Evolutionary conservation across 2,329 filamentous ascomycete species (phyloP), one percentile per base, ranked within the genome.

Genomic region (Pseudogymnoascus sp.): DNA sequence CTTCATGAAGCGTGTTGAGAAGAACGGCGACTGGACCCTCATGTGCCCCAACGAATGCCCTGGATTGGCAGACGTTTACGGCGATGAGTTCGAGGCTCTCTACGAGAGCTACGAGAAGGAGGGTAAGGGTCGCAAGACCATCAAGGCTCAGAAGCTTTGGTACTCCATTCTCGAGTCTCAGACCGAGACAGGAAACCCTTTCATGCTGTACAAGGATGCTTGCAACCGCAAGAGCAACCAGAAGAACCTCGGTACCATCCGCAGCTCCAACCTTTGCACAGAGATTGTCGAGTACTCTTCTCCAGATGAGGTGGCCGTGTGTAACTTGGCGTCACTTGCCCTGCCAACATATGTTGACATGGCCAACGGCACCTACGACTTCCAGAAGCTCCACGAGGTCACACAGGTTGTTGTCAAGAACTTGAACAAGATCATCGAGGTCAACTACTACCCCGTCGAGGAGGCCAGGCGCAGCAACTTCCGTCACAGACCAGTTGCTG

Each of bases 161-260:
- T 97, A 97, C 75, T 92, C 93, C 69, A 96, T 99, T 68, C 85
- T 99, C 59, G 95, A 99, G 80, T 91, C 95, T 60, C 95, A 99
- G 81, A 97, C 93, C 35, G 95, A 99, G 86, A 99, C 95, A 53
- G 95, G 95, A 71, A 97, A 96, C 79, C 95, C 95, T 59, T 99
- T 96, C 80, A 99, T 99, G 91, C 88, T 97, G 65, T 99, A 99
- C 88, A 99, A 99, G 84, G 95, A 99, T 79, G 85, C 88, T 73
- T 93, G 90, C 86, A 99, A 99, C 86, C 87, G 87, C 77, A 99
- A 99, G 89, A 97, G 93, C 83, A 99, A 99, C 85, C 95, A 99
- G 82, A 97, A 99, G 88, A 99, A 99, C 79, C 84, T 99, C 33
- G 95, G 95, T 69, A 97, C 93, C 67, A 99, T 99, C 72, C 92